Base-by-base conservation (phyloP, 768 basidiomycete species). In the Rhodotorula taiwanensis region DNA sequence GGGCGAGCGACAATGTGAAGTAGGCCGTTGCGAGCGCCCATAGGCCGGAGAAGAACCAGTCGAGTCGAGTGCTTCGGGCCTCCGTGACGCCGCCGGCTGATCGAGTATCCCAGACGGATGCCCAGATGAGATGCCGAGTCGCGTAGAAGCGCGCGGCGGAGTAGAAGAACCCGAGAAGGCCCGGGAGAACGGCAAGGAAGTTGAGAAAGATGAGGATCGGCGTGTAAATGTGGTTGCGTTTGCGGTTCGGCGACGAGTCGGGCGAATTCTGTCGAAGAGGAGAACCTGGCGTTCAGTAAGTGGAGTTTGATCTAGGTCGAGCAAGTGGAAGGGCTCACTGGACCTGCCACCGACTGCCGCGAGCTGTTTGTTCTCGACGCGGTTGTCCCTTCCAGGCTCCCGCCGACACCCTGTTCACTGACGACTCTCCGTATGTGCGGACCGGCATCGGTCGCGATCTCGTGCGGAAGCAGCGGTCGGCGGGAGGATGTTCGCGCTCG, bases 1-100 rank as follows among this genome's bases (percentile, higher is more conserved):
- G 88, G 1, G 93, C 89, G 20, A 98, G 80, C 47, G 80, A 78
- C 66, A 93, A 85, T 67, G 90, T 94, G 75, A 94, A 92, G 74
- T 87, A 85, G 27, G 87, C 93, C 43, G 64, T 66, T 33, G 68
- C 56, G 58, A 70, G 63, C 4, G 60, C 54, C 68, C 68, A 70
- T 44, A 59, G 43, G 15, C 57, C 64, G 16, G 64, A 55, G 20
- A 70, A 25, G 64, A 70, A 62, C 68, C 68, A 70, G 64, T 70
- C 68, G 42, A 70, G 60, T 8, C 51, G 49, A 8, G 68, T 70
- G 39, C 60, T 66, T 1, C 64, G 52, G 6, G 60, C 55, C 4
- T 51, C 43, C 25, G 55, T 47, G 54, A 68, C 34, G 55, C 42
- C 16, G 33, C 30, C 18, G 3, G 48, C 18, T 3, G 55, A 55